These are phyloP conservation scores for Paraphysoderma sedebokerense DNA, from an alignment of 371 early-diverging fungal genomes.

Conservation along the genomic window DNA sequence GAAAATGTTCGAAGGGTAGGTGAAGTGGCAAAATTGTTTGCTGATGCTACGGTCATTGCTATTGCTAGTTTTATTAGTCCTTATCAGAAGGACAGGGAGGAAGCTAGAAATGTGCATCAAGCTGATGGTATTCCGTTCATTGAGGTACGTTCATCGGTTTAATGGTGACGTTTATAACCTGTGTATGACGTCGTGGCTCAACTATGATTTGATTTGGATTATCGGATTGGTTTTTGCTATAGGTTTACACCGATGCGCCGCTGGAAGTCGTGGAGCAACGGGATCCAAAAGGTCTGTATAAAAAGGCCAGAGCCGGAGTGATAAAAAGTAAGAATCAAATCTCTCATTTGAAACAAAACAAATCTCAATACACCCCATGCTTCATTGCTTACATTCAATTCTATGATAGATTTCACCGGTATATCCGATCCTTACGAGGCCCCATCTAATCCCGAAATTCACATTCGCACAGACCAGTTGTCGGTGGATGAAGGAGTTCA, in stretches of 20 bases:
- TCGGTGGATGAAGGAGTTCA: conserved; percentile 30
- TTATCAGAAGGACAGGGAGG: conserved; percentile 61
- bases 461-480: conserved; percentile 53
- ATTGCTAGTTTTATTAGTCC: conserved; percentile 86
- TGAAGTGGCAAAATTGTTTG: conserved; percentile 80
- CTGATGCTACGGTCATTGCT: conserved; percentile 61
- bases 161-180: too few species aligned
- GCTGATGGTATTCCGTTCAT: conserved; percentile 57
- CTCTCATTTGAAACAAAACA: too few species aligned
- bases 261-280: conserved; percentile 71
- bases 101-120: conserved; percentile 58
- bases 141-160: conserved; percentile 41
- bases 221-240: background rate
- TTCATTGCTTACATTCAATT: too few species aligned
- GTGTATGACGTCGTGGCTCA: background rate
- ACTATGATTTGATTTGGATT: conserved; percentile 10
- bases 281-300: conserved; percentile 91
- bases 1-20: conserved; percentile 88
- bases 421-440: conserved; percentile 85
- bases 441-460: conserved; percentile 65
- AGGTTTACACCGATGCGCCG: conserved; percentile 71
- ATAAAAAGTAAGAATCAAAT: conserved; percentile 62
- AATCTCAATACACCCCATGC: too few species aligned
- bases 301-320: conserved; percentile 80
- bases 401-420: conserved; percentile 60